Base-by-base conservation (phyloP, 2,329 filamentous ascomycete genomes). In the Hypoxylon sp. region DNA sequence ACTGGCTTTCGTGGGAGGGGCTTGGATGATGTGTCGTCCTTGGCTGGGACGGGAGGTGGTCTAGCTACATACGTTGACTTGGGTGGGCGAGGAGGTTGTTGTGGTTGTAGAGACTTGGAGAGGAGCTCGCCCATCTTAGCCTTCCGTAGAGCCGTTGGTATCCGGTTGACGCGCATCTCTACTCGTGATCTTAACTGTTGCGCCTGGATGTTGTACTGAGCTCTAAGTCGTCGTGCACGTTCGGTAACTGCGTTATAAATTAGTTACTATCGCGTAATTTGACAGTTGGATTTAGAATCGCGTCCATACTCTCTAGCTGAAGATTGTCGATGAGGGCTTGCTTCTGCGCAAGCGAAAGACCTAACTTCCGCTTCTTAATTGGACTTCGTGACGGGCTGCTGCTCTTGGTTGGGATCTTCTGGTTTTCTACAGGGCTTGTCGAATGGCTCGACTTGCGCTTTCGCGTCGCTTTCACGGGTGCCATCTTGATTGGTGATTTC, bases 161-260 rank as follows among this genome's bases (percentile, higher is more conserved):
- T 96, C 60, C 96, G 91, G 78, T 98, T 97, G 79, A 98, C 88
- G 81, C 96, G 92, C 82, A 97, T 92, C 80, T 98, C 95, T 58
- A 99, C 91, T 68, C 95, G 91, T 67, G 94, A 91, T 68, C 92
- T 89, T 42, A 98, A 86, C 70, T 92, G 92, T 79, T 95, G 92
- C 22, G 94, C 92, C 80, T 97, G 95, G 8, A 97, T 87, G 66
- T 92, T 91, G 82, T 97, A 97, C 79, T 97, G 94, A 6, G 95
- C 92, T 75, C 95, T 90, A 68, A 98, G 85, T 80, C 95, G 94
- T 74, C 95, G 89, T 69, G 93, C 77, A 73, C 78, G 82, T 68
- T 79, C 75, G 67, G 81, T 80, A 51, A 78, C 76, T 72, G 74
- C 2, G 76, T 54, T 72, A 64, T 51, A 62, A 62, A 66, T 71